phyloP scores from a whole-genome alignment of 176 grass and related monocot genomes.

The Secale cereale region DNA sequence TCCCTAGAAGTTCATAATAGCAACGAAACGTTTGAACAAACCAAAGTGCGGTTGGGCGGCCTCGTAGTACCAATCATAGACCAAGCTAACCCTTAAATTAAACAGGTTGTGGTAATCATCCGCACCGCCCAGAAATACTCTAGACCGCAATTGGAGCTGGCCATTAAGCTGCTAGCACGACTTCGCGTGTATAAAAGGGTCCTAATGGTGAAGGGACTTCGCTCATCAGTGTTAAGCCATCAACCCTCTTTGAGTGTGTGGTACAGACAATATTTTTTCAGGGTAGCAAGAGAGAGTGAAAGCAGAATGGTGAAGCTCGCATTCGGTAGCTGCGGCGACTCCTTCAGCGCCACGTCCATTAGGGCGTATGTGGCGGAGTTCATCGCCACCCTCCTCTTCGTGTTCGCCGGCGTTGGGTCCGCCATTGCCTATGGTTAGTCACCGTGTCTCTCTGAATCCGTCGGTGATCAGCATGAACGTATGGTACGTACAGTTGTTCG shows the following conservation, averaged over 20 bases:
- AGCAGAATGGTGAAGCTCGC: slow-evolving; percentile 84
- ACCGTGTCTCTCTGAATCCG: not conserved
- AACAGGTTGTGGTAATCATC: slow-evolving; percentile 25
- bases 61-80: slow-evolving; percentile 36
- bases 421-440: slow-evolving; percentile 71
- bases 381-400: slow-evolving; percentile 95
- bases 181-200: slow-evolving; percentile 47
- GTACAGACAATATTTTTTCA: not conserved
- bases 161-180: slow-evolving; percentile 16
- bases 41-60: slow-evolving; percentile 55
- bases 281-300: not conserved
- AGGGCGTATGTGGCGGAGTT: slow-evolving; percentile 91
- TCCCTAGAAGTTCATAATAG: slow-evolving; percentile 1
- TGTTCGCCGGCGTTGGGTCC: slow-evolving; percentile 93
- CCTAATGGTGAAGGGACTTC: not conserved
- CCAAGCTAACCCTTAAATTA: slow-evolving; percentile 19
- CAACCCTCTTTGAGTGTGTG: not conserved
- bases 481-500: no score
- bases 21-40: slow-evolving; percentile 39
- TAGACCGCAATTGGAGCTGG: slow-evolving; percentile 33
- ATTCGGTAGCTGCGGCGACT: slow-evolving; percentile 70
- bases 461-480: not conserved
- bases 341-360: slow-evolving; percentile 62
- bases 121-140: slow-evolving; percentile 58
- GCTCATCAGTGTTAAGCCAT: not conserved